These are phyloP conservation scores for Begonia peltatifolia DNA, from an alignment of 306 rosid species.

Conservation along the genomic window DNA sequence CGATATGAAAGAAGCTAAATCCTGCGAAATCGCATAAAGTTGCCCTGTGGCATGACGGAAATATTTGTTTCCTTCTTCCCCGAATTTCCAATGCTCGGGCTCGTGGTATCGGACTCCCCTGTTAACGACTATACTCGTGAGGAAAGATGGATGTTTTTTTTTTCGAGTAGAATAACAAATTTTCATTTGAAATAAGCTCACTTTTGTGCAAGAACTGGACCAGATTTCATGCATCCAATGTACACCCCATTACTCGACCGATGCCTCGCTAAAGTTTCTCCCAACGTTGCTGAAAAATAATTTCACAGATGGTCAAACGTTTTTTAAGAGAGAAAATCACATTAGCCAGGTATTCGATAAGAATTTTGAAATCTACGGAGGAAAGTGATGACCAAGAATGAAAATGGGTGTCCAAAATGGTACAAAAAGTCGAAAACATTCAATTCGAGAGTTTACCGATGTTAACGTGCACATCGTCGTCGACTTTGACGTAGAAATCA, in stretches of 20 bases:
- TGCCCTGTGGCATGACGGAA: constrained; percentile 97
- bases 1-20: constrained; percentile 70
- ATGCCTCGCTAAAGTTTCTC: constrained; percentile 39
- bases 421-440: background rate
- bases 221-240: constrained; percentile 96
- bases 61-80: constrained; percentile 77
- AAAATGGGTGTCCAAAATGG: too few relatives aligned
- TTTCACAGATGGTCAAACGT: too few relatives aligned
- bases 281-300: constrained; percentile 53
- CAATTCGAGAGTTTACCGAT: constrained; percentile 33
- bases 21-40: constrained; percentile 70
- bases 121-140: background rate
- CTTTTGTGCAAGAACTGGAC: constrained; percentile 86
- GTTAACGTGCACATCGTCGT: constrained; percentile 83
- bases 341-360: too few relatives aligned
- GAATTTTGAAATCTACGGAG: too few relatives aligned
- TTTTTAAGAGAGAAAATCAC: too few relatives aligned
- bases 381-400: too few relatives aligned
- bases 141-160: too few relatives aligned
- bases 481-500: constrained; percentile 78
- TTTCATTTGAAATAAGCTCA: constrained; percentile 18
- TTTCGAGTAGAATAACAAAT: too few relatives aligned
- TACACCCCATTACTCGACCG: constrained; percentile 54
- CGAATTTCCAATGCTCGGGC: constrained; percentile 94
- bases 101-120: constrained; percentile 90